A percentile compares a stretch with the other conserved stretches of the same genome.
Evolutionary conservation across 1,284 basidiomycete species (phyloP).

Genomic region (Rhizoctonia solani): DNA sequence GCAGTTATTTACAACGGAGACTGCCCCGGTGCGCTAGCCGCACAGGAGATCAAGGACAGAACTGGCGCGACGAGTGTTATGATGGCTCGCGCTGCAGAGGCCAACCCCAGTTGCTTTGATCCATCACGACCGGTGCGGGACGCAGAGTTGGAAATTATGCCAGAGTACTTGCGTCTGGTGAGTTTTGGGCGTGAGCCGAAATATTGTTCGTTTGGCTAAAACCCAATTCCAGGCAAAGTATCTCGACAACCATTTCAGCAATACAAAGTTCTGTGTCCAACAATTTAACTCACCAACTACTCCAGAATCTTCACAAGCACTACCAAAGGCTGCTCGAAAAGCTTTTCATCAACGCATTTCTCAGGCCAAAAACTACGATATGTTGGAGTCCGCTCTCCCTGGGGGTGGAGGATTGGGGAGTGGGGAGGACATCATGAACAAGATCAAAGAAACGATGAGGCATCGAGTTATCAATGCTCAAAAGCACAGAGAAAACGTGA

Average conservation of each 20-base stretch:
- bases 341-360: slow-evolving; percentile 59
- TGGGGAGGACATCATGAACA: slow-evolving; percentile 42
- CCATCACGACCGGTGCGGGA: slow-evolving; percentile 63
- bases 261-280: slow-evolving; percentile 90
- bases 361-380: slow-evolving; percentile 68
- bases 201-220: not conserved
- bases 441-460: slow-evolving; percentile 37
- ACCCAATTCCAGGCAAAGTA: slow-evolving; percentile 50
- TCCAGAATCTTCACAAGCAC: slow-evolving; percentile 14
- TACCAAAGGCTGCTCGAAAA: slow-evolving; percentile 60
- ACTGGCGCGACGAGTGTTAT: slow-evolving; percentile 77
- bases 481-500: not conserved
- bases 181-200: slow-evolving; percentile 42
- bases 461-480: not conserved
- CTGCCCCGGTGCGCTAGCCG: slow-evolving; percentile 79
- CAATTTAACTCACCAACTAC: slow-evolving; percentile 65
- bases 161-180: slow-evolving; percentile 77
- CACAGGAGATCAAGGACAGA: slow-evolving; percentile 68
- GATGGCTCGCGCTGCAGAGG: slow-evolving; percentile 94
- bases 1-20: slow-evolving; percentile 96
- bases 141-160: slow-evolving; percentile 71
- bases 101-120: slow-evolving; percentile 89
- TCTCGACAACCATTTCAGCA: slow-evolving; percentile 76
- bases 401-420: slow-evolving; percentile 44
- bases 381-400: slow-evolving; percentile 58